These are phyloP conservation scores for Lolium perenne DNA, from an alignment of 176 grass and related monocot genomes.

Conservation along the genomic window DNA sequence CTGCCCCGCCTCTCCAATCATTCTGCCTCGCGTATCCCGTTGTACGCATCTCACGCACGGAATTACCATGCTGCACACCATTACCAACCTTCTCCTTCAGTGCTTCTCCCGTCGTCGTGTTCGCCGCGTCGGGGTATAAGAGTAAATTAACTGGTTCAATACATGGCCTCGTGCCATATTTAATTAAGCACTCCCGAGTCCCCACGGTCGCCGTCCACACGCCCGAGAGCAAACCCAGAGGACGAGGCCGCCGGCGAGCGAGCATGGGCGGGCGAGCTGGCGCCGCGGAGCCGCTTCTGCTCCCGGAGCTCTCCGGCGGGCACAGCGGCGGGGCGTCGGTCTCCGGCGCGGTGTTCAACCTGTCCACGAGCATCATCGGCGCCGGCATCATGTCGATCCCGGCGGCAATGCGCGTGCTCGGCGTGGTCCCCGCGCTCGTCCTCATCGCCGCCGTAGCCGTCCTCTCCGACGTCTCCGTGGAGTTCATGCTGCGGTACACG, in stretches of 20 bases:
- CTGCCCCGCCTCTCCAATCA: slow-evolving; percentile 1
- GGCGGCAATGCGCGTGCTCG: slow-evolving; percentile 85
- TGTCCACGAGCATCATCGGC: slow-evolving; percentile 88
- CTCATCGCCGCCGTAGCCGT: slow-evolving; percentile 58
- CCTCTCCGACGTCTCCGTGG: slow-evolving; percentile 67
- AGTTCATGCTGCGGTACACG: slow-evolving; percentile 85
- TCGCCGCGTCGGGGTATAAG: not conserved
- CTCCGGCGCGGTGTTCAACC: slow-evolving; percentile 84
- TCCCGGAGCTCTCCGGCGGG: slow-evolving; percentile 43
- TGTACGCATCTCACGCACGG: not conserved
- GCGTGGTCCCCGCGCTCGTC: slow-evolving; percentile 56
- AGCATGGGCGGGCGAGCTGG: not conserved
- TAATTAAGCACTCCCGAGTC: not conserved
- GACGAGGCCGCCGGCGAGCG: slow-evolving; percentile 36
- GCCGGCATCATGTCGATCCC: slow-evolving; percentile 98
- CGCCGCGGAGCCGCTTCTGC: slow-evolving; percentile 48
- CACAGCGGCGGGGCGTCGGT: slow-evolving; percentile 47
- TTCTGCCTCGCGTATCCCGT: not conserved
- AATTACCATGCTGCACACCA: not conserved
- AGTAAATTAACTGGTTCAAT: not conserved
- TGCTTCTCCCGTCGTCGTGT: too few species aligned
- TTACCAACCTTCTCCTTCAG: rapidly evolving
- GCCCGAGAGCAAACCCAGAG: not conserved
- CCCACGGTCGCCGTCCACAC: slow-evolving; percentile 39
- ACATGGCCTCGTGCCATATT: not conserved